Evolutionary conservation across 1,139 yeast species (phyloP), one percentile per base, ranked within the genome.

Genomic region (Taphrina wiesneri): DNA sequence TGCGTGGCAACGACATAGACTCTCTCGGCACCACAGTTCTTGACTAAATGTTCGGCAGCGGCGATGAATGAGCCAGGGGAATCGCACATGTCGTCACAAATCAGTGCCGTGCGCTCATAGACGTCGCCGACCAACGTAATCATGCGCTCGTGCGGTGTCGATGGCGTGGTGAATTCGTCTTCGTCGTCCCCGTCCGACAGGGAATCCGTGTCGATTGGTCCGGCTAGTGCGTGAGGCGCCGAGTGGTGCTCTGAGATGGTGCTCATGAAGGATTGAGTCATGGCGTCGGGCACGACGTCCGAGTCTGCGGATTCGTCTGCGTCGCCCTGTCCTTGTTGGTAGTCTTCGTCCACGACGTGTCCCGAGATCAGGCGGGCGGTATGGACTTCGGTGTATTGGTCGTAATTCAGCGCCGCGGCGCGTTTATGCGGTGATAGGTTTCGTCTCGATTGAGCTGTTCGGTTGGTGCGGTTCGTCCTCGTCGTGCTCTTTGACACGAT

Each of bases 111-210:
- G 76, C 88, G 89, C 72, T 85, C 87, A 70, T 87, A 85, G 59
- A 95, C 99, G 75, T 93, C 96, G 70, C 99, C 99, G 56, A 95
- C 99, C 69, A 95, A 82, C 13, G 99, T 93, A 75, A 95, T 93
- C 74, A 92, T 83, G 76, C 90, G 90, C 77, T 93, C 98, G 72
- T 85, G 85, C n/a, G 82, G 81, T 52, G 84, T 82, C 66, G 83
- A 83, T 47, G 88, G 87, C 74, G 88, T 96, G 73, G 90, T 96
- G 71, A 90, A 96, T 68, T 81, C 75, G 66, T 80, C 82, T 70
- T 87, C 91, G 75, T 91, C 97, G 17, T 32, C 56, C 15, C 32
- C 63, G 39, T 53, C 65, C 19, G 65, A 53, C 15, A 45, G 53
- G 26, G 53, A 26, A 28, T 43, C 60, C 15, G 53, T 45, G 43